Conservation (phyloP, 306 rosid species). For the Astragalus membranaceus region DNA sequence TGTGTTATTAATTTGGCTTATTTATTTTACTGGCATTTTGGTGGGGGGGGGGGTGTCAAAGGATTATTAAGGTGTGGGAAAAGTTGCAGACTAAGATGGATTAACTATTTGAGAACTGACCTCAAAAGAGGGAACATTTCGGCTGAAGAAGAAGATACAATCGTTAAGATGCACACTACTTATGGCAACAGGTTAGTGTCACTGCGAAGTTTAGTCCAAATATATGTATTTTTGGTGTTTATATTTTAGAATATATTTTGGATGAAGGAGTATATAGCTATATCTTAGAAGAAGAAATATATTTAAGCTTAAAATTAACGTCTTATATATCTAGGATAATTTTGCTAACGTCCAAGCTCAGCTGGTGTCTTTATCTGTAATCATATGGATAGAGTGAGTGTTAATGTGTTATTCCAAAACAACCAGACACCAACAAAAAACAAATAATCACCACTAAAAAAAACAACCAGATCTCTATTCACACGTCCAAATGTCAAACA, state of each 20-base stretch:
- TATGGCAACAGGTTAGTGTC: slow-evolving; percentile 69
- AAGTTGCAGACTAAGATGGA: slow-evolving; percentile 92
- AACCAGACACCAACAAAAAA: no score
- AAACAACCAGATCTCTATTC: no score
- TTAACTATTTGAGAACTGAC: slow-evolving; percentile 68
- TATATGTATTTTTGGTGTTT: no score
- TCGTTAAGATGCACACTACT: slow-evolving; percentile 55
- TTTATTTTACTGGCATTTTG: background rate
- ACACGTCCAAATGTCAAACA: no score
- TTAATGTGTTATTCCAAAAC: no score
- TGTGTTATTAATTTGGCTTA: background rate
- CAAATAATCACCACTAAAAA: no score
- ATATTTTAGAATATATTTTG: no score
- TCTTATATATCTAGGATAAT: background rate
- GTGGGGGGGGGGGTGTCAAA: slow-evolving; percentile 9
- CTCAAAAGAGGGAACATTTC: slow-evolving; percentile 84
- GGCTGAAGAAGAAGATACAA: slow-evolving; percentile 64
- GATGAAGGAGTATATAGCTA: no score
- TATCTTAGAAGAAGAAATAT: no score
- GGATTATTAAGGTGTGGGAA: slow-evolving; percentile 75
- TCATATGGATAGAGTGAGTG: no score
- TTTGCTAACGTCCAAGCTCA: background rate
- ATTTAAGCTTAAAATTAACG: background rate
- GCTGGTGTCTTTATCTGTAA: background rate
- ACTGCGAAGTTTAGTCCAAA: no score